A percentile compares a stretch with the other conserved stretches of the same genome.
phyloP scores from a whole-genome alignment of 2,329 filamentous ascomycete species.

The Aspergillus pseudotamarii region DNA sequence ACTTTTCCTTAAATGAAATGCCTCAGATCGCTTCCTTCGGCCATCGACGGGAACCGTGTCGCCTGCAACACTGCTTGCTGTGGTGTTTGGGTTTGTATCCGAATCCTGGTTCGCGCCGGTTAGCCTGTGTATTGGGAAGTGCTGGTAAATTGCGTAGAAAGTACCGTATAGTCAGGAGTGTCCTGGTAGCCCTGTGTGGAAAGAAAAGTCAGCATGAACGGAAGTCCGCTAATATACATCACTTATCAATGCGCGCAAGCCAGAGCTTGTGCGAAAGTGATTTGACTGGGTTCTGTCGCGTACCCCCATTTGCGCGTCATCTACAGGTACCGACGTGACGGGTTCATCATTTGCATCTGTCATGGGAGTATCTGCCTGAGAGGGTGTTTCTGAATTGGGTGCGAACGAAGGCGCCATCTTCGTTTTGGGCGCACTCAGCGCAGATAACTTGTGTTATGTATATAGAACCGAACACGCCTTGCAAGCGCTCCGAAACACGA shows the following conservation, averaged over 20 bases:
- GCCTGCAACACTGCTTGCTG: conserved; percentile 81
- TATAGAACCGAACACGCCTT: conserved; percentile 4
- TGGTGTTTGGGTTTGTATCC: conserved; percentile 67
- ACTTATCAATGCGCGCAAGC: not conserved
- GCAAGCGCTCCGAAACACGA: not conserved
- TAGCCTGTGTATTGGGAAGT: not conserved
- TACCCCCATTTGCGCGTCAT: conserved; percentile 44
- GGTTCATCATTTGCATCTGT: conserved; percentile 44
- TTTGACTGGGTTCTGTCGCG: conserved; percentile 18
- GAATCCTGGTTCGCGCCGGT: conserved; percentile 55
- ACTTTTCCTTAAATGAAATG: conserved; percentile 84
- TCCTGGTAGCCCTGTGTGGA: conserved; percentile 53
- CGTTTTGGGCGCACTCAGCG: conserved; percentile 29
- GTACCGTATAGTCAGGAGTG: conserved; percentile 65
- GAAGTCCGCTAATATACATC: conserved; percentile 7
- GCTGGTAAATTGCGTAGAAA: conserved; percentile 7
- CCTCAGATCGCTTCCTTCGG: conserved; percentile 82
- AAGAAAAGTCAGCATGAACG: conserved; percentile 13
- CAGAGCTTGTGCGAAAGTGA: not conserved
- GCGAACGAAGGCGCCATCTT: conserved; percentile 46
- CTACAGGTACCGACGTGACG: conserved; percentile 40
- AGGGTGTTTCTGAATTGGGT: conserved; percentile 44
- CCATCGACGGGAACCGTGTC: conserved; percentile 71
- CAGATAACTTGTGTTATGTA: conserved; percentile 15
- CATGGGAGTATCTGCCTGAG: conserved; percentile 52